These are phyloP conservation scores for Coniochaeta pulveracea DNA, from an alignment of 2,329 filamentous ascomycete genomes.

Conservation along the genomic window DNA sequence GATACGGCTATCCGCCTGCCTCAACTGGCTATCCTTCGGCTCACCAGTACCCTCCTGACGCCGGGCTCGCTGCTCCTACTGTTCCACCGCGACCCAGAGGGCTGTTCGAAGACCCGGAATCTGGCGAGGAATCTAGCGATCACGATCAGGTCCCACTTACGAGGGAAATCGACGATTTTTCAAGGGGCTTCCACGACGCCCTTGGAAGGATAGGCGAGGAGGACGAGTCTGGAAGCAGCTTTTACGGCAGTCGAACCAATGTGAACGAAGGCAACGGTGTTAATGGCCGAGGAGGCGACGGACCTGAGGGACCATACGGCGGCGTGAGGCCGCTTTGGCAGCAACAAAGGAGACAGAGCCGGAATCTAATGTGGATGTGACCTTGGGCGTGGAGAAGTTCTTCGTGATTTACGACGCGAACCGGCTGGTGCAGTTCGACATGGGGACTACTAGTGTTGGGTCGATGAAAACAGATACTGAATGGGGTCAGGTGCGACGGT, in stretches of 20 bases:
- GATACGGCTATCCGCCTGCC: not conserved
- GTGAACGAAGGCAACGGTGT: constrained; percentile 7
- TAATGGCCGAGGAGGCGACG: constrained; percentile 16
- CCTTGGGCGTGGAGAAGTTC: no score
- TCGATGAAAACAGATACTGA: no score
- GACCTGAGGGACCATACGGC: constrained; percentile 9
- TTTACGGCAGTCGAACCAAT: not conserved
- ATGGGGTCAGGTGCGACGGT: no score
- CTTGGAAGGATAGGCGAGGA: constrained; percentile 26
- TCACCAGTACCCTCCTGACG: not conserved
- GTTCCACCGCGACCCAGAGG: constrained; percentile 3
- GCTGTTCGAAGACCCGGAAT: not conserved
- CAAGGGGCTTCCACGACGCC: constrained; percentile 27
- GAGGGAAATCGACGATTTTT: constrained; percentile 33
- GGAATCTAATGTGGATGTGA: constrained; percentile 36
- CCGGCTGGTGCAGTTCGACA: no score
- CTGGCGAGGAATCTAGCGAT: no score
- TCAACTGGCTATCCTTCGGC: not conserved
- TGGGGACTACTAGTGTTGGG: no score
- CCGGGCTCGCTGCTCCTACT: not conserved
- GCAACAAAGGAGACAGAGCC: constrained; percentile 36
- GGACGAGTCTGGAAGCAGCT: constrained; percentile 18
- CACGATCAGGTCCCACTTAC: constrained; percentile 24
- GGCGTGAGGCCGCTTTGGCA: constrained; percentile 35
- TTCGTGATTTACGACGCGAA: no score